Base-by-base conservation (phyloP, 1,284 basidiomycete genomes). In the Cryptococcus floricola region DNA sequence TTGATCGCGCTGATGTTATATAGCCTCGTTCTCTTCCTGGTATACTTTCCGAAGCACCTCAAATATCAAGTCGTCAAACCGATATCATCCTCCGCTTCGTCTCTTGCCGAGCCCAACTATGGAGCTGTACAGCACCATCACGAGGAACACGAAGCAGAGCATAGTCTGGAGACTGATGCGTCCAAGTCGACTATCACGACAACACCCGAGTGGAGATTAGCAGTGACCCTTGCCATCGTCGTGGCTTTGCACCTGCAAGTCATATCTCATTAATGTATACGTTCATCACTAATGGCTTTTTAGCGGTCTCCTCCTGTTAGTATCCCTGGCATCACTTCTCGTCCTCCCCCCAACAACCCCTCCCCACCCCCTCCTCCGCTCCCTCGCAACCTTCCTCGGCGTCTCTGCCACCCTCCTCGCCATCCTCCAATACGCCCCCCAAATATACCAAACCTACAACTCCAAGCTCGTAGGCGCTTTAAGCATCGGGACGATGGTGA, bases 401-500 rank as follows among this genome's bases (percentile, higher is more conserved):
- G 79, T 95, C n/a, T 83, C 85, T 0, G 88, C 89, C 3, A 87
- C 89, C 1, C 23, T 85, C 0, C 83, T 95, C 3, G 88, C 93
- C 0, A 83, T 84, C 1, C 79, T 88, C 19, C 93, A 98, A 75
- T 97, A 96, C 68, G 81, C 86, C 0, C 94, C 93, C 0, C 94
- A 98, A 73, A 82, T 98, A 41, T 66, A 83, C 25, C 85, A 88
- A 64, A 98, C 94, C 1, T 92, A 87, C 65, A 78, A 79, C 7
- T 78, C 83, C 39, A 87, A 86, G 66, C 82, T 94, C 7, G 94
- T 98, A 8, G 94, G 93, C 10, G 91, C 92, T 1, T 80, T 98
- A 23, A 93, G 88, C 65, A 88, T 98, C 61, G 87, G 87, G 2
- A 96, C 91, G 84, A 97, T 98, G 95, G 52, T 62, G 46, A 87